Base-by-base conservation (phyloP, 495 filamentous ascomycete genomes). In the Hypoxylon lienhwacheense region DNA sequence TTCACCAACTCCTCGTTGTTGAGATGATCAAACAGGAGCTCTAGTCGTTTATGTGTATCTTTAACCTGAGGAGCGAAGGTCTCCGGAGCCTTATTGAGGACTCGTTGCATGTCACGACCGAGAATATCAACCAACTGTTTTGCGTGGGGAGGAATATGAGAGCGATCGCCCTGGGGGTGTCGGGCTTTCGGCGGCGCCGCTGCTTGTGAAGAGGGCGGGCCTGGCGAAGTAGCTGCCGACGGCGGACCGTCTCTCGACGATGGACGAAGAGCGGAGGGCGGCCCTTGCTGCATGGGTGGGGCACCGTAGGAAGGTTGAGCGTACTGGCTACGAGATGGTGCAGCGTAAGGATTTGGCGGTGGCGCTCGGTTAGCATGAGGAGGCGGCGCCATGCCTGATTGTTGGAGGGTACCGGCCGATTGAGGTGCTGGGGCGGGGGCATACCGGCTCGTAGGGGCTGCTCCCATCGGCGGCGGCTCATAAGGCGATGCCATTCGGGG, bases 1-100 rank as follows among this genome's bases (percentile, higher is more conserved):
- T 85, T 88, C 41, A 97, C 77, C 17, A 98, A 73, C 52, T 96
- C 90, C 63, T 89, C 87, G 63, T 97, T 97, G 76, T 97, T 97
- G 41, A 98, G 77, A 69, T 96, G 90, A 64, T 97, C 91, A 71
- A 96, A 98, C 7, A 98, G 80, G 44, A 95, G 85, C 55, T 85
- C 87, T 48, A 98, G 77, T 33, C 92, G 81, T 70, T 95, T 95
- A 66, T 96, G 90, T 3, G 90, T 93, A 66, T 98, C 92, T 40
- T 87, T 85, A 29, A 97, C 89, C 66, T 96, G 89, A 16, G 81
- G 76, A 62, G 87, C 85, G 76, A 91, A 97, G 3, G 84, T 78
- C 11, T 84, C 71, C 2, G 93, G 93, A 0, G 95, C 95, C 43
- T 85, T 83, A 39, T 81, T 66, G 51, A 92, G 90, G 46, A 98